A percentile compares a stretch with the other conserved stretches of the same genome.
Conservation (phyloP, 73 alveolate species). For the Paramecium pentaurelia region DNA sequence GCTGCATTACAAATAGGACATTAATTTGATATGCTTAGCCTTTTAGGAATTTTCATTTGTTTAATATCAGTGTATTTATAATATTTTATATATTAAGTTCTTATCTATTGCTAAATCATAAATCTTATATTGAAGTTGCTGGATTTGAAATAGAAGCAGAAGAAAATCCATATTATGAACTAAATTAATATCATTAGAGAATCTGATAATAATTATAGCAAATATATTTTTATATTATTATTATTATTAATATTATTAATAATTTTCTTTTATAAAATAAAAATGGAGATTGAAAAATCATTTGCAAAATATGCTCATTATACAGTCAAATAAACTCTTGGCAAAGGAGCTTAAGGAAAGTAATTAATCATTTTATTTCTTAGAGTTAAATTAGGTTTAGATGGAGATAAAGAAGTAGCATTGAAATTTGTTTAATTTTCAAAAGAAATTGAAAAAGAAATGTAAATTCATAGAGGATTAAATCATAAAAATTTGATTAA, state of each 20-base stretch:
- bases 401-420: background rate
- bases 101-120: background rate
- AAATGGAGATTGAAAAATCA: slow-evolving; percentile 26
- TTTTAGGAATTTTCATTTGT: background rate
- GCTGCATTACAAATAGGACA: background rate
- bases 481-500: slow-evolving; percentile 48
- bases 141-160: background rate
- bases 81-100: background rate
- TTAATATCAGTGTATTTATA: background rate
- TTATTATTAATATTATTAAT: background rate
- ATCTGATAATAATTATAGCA: background rate
- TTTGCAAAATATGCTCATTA: background rate
- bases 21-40: background rate
- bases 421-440: background rate
- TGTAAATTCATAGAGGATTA: background rate
- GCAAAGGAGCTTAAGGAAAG: slow-evolving; percentile 45
- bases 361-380: background rate
- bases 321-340: background rate
- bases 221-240: background rate
- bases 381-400: slow-evolving; percentile 21
- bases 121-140: background rate
- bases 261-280: background rate
- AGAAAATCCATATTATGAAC: slow-evolving; percentile 15
- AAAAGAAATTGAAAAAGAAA: background rate
- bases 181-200: background rate